These are phyloP conservation scores for Stephania cephalantha DNA, from an alignment of 164 flowering plant genomes.

Conservation along the genomic window DNA sequence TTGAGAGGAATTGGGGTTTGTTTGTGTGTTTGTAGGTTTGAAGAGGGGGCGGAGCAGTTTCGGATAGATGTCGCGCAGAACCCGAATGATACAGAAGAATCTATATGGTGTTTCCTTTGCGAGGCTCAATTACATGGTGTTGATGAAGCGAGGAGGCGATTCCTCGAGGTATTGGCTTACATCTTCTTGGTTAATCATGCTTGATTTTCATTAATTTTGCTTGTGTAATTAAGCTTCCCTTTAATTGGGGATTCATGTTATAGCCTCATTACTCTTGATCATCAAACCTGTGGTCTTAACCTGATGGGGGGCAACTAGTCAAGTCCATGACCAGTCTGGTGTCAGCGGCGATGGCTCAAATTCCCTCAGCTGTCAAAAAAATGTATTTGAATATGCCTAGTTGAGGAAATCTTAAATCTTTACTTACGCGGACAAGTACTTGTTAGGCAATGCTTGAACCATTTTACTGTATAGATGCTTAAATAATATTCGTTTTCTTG, in stretches of 20 bases:
- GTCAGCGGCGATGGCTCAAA: too few species aligned
- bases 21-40: slow-evolving; percentile 44
- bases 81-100: slow-evolving; percentile 96
- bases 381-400: too few species aligned
- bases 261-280: neutral
- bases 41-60: slow-evolving; percentile 96
- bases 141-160: slow-evolving; percentile 68
- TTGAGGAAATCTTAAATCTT: too few species aligned
- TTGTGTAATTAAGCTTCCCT: too few species aligned
- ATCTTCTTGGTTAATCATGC: neutral
- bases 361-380: too few species aligned
- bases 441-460: neutral
- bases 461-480: neutral
- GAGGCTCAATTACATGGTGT: slow-evolving; percentile 81
- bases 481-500: neutral
- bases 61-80: slow-evolving; percentile 89
- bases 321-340: too few species aligned
- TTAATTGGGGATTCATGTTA: too few species aligned
- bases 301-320: too few species aligned
- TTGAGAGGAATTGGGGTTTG: slow-evolving; percentile 4
- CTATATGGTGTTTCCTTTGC: slow-evolving; percentile 96
- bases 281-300: neutral
- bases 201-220: too few species aligned
- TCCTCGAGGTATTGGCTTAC: slow-evolving; percentile 52
- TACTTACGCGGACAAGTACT: neutral